phyloP scores from a whole-genome alignment of 345 rosid genomes.

The Moricandia arvensis region DNA sequence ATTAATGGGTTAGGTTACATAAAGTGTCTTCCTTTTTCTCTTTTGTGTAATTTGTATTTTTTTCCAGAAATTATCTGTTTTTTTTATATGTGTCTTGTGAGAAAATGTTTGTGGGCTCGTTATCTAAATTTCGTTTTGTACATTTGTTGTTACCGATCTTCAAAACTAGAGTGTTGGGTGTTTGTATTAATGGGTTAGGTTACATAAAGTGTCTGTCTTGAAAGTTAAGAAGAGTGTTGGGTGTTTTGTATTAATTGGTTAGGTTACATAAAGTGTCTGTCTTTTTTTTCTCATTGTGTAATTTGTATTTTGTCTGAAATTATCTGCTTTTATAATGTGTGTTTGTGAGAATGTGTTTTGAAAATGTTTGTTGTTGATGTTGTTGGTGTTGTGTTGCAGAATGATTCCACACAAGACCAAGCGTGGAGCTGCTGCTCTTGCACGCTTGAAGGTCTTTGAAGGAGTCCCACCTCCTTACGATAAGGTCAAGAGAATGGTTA shows the following conservation, averaged over 20 bases:
- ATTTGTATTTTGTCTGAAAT: background rate
- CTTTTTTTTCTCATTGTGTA: no score
- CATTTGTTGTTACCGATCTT: no score
- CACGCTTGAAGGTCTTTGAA: constrained; percentile 72
- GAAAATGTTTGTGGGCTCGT: constrained; percentile 75
- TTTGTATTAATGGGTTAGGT: background rate
- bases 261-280: no score
- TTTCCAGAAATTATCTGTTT: no score
- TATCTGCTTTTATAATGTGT: background rate
- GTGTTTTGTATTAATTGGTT: no score
- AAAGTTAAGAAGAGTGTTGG: no score
- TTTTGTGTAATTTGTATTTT: background rate
- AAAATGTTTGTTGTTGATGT: background rate
- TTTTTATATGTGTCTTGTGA: no score
- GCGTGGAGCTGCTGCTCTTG: constrained; percentile 82
- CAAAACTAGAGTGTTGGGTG: background rate
- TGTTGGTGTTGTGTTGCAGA: constrained; percentile 30
- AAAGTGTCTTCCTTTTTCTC: background rate
- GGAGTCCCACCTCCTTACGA: constrained; percentile 84
- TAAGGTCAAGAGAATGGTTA: constrained; percentile 80
- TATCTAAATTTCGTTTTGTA: background rate
- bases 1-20: background rate
- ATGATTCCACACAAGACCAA: constrained; percentile 93
- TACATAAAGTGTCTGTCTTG: background rate
- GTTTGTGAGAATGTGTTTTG: background rate